Evolutionary conservation across 176 grass and related monocot species (phyloP).

Genomic region (Pontederia paniculata): DNA sequence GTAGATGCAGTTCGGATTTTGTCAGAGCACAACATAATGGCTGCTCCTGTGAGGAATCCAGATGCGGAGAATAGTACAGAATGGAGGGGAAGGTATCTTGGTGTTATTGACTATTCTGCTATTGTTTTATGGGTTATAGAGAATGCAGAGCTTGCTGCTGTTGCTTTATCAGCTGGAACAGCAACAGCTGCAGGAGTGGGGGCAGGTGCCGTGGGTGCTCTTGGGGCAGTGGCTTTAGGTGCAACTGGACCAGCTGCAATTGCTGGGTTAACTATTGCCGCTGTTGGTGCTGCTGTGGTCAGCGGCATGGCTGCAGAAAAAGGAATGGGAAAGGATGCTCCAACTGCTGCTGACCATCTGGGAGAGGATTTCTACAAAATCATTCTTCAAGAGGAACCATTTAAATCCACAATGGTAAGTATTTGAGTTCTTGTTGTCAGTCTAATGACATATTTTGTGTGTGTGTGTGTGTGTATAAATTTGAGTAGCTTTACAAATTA

Average conservation of each 20-base stretch:
- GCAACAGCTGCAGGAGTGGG: slow-evolving; percentile 43
- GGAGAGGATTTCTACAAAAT: slow-evolving; percentile 59
- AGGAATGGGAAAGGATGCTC: slow-evolving; percentile 42
- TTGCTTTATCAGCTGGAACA: slow-evolving; percentile 40
- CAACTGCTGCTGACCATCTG: slow-evolving; percentile 36
- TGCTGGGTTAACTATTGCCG: slow-evolving; percentile 42
- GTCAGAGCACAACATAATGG: slow-evolving; percentile 68
- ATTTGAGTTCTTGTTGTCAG: neutral
- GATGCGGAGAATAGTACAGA: slow-evolving; percentile 31
- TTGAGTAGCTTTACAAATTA: too few relatives aligned
- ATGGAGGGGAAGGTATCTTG: slow-evolving; percentile 67
- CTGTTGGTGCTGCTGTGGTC: slow-evolving; percentile 45
- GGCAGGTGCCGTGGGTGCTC: slow-evolving; percentile 35
- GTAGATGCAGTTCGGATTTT: slow-evolving; percentile 65
- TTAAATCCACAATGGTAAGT: slow-evolving; percentile 66
- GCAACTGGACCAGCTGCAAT: slow-evolving; percentile 35
- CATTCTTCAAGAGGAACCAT: slow-evolving; percentile 67
- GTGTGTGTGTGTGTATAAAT: too few relatives aligned
- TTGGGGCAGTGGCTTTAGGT: slow-evolving; percentile 32
- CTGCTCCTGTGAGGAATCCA: slow-evolving; percentile 56
- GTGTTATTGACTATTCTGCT: slow-evolving; percentile 66
- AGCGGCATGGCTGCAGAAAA: slow-evolving; percentile 46
- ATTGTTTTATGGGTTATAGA: slow-evolving; percentile 73
- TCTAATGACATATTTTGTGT: too few relatives aligned
- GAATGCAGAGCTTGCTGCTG: slow-evolving; percentile 54